Evolutionary conservation across 768 basidiomycete species (phyloP).

Genomic region (Auricularia auricula-judae): DNA sequence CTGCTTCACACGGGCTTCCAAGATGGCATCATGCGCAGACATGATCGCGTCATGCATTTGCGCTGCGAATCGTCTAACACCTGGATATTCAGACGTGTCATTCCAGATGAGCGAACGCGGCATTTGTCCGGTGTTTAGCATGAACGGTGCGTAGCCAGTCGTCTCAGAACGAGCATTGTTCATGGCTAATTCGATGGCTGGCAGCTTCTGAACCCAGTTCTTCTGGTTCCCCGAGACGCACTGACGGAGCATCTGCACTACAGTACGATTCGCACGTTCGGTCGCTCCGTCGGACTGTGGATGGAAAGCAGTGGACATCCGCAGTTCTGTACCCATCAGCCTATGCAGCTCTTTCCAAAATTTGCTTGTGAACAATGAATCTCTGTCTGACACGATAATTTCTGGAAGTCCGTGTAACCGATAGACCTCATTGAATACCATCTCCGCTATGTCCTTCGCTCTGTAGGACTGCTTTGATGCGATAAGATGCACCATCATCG

Average conservation of each 20-base stretch:
- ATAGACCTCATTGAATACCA: conserved; percentile 25
- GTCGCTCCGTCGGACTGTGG: conserved; percentile 32
- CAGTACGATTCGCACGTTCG: conserved; percentile 21
- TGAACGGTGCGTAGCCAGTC: conserved; percentile 12
- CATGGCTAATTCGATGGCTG: conserved; percentile 13
- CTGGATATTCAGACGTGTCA: conserved; percentile 11
- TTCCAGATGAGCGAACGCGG: conserved; percentile 8
- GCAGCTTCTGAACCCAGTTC: conserved; percentile 10
- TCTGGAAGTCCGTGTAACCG: conserved; percentile 29
- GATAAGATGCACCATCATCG: conserved; percentile 17
- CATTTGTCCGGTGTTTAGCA: conserved; percentile 9
- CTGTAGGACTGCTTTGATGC: conserved; percentile 19
- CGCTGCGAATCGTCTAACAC: conserved; percentile 19
- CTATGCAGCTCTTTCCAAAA: conserved; percentile 30
- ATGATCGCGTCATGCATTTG: conserved; percentile 19
- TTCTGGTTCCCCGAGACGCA: conserved; percentile 7
- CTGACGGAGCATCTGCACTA: conserved; percentile 8
- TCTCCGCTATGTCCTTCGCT: conserved; percentile 23
- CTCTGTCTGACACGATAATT: conserved; percentile 20
- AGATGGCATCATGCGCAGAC: conserved; percentile 22
- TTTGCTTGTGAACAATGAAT: conserved; percentile 23
- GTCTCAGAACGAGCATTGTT: conserved; percentile 11
- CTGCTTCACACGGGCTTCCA: conserved; percentile 22
- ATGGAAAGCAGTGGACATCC: conserved; percentile 31
- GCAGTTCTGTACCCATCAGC: conserved; percentile 18